Evolutionary conservation across 2,329 filamentous ascomycete species (phyloP).

Genomic region (Colletotrichum graminicola): DNA sequence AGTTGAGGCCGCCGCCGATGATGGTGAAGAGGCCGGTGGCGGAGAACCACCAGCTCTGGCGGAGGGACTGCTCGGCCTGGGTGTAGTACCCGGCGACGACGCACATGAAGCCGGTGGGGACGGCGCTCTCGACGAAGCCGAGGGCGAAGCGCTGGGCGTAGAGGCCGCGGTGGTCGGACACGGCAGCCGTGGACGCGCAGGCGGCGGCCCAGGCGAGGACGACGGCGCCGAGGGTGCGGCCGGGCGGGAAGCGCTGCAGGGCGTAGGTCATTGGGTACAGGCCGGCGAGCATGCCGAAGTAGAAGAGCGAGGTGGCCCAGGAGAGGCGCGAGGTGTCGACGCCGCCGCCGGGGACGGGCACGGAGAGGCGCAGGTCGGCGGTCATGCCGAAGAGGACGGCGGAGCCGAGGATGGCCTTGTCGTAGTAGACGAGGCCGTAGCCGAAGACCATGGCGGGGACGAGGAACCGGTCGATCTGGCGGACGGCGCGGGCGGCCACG

Average conservation of each 20-base stretch:
- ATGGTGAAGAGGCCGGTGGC: slow-evolving; percentile 71
- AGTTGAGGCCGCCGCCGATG: slow-evolving; percentile 73
- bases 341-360: slow-evolving; percentile 59
- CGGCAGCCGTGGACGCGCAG: slow-evolving; percentile 77
- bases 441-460: slow-evolving; percentile 76
- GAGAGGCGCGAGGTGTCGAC: slow-evolving; percentile 76
- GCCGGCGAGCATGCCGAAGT: slow-evolving; percentile 82
- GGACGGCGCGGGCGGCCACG: slow-evolving; percentile 67
- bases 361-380: slow-evolving; percentile 70
- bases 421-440: slow-evolving; percentile 59
- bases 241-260: slow-evolving; percentile 75
- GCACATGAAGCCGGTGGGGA: slow-evolving; percentile 76
- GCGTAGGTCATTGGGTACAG: slow-evolving; percentile 80
- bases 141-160: slow-evolving; percentile 76
- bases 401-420: slow-evolving; percentile 78
- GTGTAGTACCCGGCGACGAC: slow-evolving; percentile 74
- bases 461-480: slow-evolving; percentile 76
- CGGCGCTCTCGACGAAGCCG: slow-evolving; percentile 72
- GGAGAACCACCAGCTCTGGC: slow-evolving; percentile 78
- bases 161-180: slow-evolving; percentile 72
- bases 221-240: slow-evolving; percentile 72
- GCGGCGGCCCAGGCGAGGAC: slow-evolving; percentile 76
- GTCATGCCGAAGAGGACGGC: slow-evolving; percentile 84
- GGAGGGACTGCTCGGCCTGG: slow-evolving; percentile 72
- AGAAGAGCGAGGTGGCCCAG: slow-evolving; percentile 85